Conservation (phyloP, 257 asterid species). For the Salvia miltiorrhiza region DNA sequence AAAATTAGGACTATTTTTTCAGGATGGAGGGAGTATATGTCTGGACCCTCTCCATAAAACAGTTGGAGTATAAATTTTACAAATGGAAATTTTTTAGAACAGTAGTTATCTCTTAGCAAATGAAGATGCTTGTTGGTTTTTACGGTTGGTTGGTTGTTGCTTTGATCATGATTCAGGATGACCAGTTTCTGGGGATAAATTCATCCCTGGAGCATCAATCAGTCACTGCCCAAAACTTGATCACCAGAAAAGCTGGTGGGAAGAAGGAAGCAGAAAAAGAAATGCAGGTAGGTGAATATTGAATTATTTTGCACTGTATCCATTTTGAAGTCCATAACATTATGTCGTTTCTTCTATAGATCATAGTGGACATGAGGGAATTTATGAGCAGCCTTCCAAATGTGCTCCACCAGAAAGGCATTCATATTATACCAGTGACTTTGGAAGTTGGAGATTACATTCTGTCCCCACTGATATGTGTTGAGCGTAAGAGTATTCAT, state of each 20-base stretch:
- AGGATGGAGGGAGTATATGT: too few species aligned
- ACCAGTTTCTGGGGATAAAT: constrained; percentile 46
- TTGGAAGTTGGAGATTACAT: constrained; percentile 97
- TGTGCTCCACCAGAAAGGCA: constrained; percentile 93
- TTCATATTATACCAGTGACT: constrained; percentile 86
- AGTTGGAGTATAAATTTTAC: background rate
- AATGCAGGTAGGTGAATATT: constrained; percentile 60
- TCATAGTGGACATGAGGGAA: constrained; percentile 99
- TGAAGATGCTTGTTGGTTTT: constrained; percentile 1
- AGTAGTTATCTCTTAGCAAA: background rate
- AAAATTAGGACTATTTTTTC: too few species aligned
- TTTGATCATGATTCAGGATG: constrained; percentile 57
- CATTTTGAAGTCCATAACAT: background rate
- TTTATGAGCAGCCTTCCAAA: constrained; percentile 99
- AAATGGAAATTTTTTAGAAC: background rate
- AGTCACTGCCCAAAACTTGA: constrained; percentile 51
- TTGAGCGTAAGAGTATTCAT: constrained; percentile 92
- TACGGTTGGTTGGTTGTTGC: constrained; percentile 13
- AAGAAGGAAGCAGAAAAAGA: constrained; percentile 74
- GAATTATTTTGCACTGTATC: constrained; percentile 11
- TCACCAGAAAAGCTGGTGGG: constrained; percentile 96
- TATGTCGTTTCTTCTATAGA: constrained; percentile 38
- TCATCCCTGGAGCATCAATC: constrained; percentile 64
- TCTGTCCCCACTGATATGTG: constrained; percentile 91
- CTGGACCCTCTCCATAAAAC: background rate